phyloP scores from a whole-genome alignment of 192 early-diverging fungal genomes.

The Gaertneriomyces sp. region DNA sequence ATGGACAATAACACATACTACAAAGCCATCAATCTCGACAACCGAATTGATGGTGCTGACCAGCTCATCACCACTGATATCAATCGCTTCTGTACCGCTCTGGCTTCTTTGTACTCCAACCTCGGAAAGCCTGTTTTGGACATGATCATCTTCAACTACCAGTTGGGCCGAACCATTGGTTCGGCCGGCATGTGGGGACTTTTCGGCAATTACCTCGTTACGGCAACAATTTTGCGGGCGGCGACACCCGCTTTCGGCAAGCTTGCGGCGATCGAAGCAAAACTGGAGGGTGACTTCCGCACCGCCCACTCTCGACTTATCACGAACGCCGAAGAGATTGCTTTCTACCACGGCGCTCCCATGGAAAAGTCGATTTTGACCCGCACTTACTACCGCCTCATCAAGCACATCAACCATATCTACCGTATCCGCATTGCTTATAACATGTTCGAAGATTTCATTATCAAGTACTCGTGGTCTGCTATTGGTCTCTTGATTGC shows the following conservation, averaged over 20 bases:
- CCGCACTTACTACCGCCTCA: slow-evolving; percentile 42
- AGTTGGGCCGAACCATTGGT: slow-evolving; percentile 82
- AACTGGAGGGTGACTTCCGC: slow-evolving; percentile 88
- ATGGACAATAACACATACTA: slow-evolving; percentile 91
- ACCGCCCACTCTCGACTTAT: slow-evolving; percentile 93
- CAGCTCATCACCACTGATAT: slow-evolving; percentile 85
- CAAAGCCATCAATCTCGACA: slow-evolving; percentile 87
- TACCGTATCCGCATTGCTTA: slow-evolving; percentile 52
- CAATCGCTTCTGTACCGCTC: slow-evolving; percentile 83
- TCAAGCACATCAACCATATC: slow-evolving; percentile 54
- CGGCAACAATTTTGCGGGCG: slow-evolving; percentile 73
- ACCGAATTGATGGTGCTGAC: slow-evolving; percentile 86
- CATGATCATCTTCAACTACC: slow-evolving; percentile 91
- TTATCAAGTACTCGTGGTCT: slow-evolving; percentile 96
- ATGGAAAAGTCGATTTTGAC: slow-evolving; percentile 66
- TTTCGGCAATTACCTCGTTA: slow-evolving; percentile 70
- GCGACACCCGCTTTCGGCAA: slow-evolving; percentile 95
- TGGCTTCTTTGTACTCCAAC: slow-evolving; percentile 85
- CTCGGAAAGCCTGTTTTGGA: slow-evolving; percentile 94
- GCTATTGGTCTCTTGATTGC: slow-evolving; percentile 82
- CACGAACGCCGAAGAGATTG: slow-evolving; percentile 95
- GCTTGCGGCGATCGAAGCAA: slow-evolving; percentile 87
- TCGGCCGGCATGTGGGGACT: slow-evolving; percentile 77
- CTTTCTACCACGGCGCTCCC: slow-evolving; percentile 81
- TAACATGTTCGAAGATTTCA: slow-evolving; percentile 76